A percentile compares a stretch with the other conserved stretches of the same genome.
phyloP scores from a whole-genome alignment of 495 filamentous ascomycete genomes.

The Penicillium taxi region DNA sequence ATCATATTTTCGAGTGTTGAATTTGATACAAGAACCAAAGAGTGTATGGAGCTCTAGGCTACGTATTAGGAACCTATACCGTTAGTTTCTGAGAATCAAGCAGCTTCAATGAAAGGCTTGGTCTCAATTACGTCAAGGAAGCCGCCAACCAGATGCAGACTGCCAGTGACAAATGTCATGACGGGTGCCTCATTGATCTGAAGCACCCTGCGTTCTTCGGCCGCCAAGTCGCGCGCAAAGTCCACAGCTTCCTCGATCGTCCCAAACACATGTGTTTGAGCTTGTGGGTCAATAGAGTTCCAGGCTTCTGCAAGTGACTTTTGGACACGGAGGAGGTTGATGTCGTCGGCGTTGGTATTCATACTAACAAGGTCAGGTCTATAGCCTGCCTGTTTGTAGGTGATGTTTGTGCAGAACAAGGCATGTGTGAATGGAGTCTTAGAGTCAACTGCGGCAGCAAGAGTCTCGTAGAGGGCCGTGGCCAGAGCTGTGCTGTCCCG shows the following conservation, averaged over 20 bases:
- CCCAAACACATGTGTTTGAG: constrained; percentile 55
- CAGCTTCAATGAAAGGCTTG: constrained; percentile 23
- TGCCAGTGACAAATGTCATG: constrained; percentile 66
- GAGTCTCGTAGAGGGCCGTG: constrained; percentile 55
- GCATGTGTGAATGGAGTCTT: constrained; percentile 64
- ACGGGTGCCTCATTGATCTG: constrained; percentile 32
- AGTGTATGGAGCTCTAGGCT: constrained; percentile 12
- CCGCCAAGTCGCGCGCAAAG: constrained; percentile 49
- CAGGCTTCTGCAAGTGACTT: constrained; percentile 65
- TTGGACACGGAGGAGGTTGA: constrained; percentile 66
- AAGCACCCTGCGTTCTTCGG: constrained; percentile 21
- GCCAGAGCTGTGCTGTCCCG: constrained; percentile 63
- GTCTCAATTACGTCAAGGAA: constrained; percentile 68
- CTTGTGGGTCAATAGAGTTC: constrained; percentile 53
- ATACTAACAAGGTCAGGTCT: constrained; percentile 69
- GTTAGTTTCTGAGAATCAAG: constrained; percentile 7
- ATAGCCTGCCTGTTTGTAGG: constrained; percentile 62
- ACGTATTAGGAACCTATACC: no score
- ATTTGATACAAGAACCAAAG: constrained; percentile 23
- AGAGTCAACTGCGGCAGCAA: constrained; percentile 48
- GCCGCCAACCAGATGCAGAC: constrained; percentile 80
- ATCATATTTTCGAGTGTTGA: constrained; percentile 20
- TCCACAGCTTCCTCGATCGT: constrained; percentile 85
- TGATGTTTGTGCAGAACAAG: constrained; percentile 85
- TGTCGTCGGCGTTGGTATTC: constrained; percentile 57